These are phyloP conservation scores for Casuarina cunninghamiana DNA, from an alignment of 306 rosid species.

Conservation along the genomic window DNA sequence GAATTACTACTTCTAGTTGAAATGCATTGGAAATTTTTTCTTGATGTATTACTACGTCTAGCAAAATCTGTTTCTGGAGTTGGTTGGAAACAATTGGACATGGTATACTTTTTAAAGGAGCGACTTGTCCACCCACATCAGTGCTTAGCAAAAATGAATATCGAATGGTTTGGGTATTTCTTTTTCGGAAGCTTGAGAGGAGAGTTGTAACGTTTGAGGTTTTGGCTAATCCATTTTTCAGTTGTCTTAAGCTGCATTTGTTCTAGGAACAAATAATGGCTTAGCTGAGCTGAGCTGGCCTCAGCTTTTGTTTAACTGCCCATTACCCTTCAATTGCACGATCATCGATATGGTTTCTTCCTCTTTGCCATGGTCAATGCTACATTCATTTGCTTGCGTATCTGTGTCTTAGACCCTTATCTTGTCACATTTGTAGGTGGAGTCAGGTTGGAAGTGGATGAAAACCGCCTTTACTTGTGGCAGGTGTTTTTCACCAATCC, in stretches of 20 bases:
- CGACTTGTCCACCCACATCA: not conserved
- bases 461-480: conserved; percentile 65
- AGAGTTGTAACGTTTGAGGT: not conserved
- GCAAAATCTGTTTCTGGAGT: not conserved
- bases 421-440: conserved; percentile 25
- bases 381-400: not conserved
- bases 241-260: not conserved
- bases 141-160: not conserved
- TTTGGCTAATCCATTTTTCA: not conserved
- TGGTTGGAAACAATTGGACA: not conserved
- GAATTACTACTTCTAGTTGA: conserved; percentile 15
- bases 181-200: not conserved
- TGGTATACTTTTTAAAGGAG: not conserved
- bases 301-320: too few relatives aligned
- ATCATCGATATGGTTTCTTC: not conserved
- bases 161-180: not conserved
- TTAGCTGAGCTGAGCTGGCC: too few relatives aligned
- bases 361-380: not conserved
- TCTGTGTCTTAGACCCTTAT: not conserved
- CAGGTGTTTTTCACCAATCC: conserved; percentile 76
- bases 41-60: conserved; percentile 14
- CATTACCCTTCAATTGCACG: not conserved
- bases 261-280: not conserved
- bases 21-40: not conserved
- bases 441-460: conserved; percentile 23